Evolutionary conservation across 192 early-diverging fungal species (phyloP).

Genomic region (Neocallimastix lanati): DNA sequence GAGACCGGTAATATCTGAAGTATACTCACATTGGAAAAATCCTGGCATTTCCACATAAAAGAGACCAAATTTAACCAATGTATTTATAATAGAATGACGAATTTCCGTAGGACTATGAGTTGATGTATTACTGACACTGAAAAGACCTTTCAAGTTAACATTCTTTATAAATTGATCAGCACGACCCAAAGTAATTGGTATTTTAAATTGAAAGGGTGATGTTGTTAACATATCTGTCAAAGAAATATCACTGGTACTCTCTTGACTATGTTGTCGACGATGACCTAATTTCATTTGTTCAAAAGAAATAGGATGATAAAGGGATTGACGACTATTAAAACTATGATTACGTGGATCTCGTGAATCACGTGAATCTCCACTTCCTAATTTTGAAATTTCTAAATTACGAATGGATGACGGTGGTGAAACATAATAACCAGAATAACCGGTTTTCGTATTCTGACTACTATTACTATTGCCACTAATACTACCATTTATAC

Average conservation of each 20-base stretch:
- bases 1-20: neutral
- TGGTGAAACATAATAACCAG: neutral
- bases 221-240: constrained; percentile 2
- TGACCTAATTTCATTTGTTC: neutral
- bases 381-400: neutral
- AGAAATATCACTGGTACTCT: neutral
- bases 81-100: neutral
- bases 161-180: constrained; percentile 17
- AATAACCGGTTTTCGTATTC: neutral
- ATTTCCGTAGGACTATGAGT: constrained; percentile 15
- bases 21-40: neutral
- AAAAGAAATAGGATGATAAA: neutral
- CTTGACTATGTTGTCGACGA: neutral
- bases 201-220: neutral
- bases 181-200: neutral
- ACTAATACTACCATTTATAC: too few relatives aligned
- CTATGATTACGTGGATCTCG: neutral
- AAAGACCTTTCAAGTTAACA: constrained; percentile 14
- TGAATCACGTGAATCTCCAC: neutral
- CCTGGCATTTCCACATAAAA: neutral
- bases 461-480: neutral
- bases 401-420: neutral
- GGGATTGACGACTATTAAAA: neutral
- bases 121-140: constrained; percentile 20
- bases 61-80: neutral